Evolutionary conservation across 805 yeast genomes (phyloP).

Genomic region (Metschnikowia chrysomelidarum): DNA sequence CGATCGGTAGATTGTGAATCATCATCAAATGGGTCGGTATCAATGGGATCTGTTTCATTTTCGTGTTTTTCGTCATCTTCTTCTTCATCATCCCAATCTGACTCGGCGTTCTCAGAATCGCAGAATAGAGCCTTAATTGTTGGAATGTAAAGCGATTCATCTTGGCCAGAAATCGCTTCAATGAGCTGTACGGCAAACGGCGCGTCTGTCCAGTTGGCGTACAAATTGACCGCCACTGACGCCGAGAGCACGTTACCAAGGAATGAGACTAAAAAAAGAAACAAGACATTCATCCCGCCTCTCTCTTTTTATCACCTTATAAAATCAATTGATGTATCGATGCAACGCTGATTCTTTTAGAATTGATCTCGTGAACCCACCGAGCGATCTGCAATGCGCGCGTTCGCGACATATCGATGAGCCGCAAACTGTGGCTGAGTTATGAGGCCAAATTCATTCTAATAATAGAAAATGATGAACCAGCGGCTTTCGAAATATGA

Average conservation of each 20-base stretch:
- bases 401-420: no score
- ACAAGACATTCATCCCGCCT: no score
- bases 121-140: slow-evolving; percentile 7
- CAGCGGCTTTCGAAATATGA: no score
- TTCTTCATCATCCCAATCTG: slow-evolving; percentile 14
- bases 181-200: slow-evolving; percentile 17
- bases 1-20: background rate
- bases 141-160: slow-evolving; percentile 13
- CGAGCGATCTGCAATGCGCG: no score
- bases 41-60: background rate
- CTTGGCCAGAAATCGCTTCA: slow-evolving; percentile 16
- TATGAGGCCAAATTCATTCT: no score
- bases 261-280: no score
- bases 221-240: slow-evolving; percentile 9
- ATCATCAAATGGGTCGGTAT: background rate
- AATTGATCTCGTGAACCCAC: no score
- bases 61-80: slow-evolving; percentile 3
- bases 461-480: no score
- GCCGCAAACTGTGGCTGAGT: no score
- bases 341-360: no score
- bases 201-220: slow-evolving; percentile 15
- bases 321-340: no score
- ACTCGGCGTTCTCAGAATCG: slow-evolving; percentile 2
- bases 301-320: no score
- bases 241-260: slow-evolving; percentile 3